Evolutionary conservation across 139 green algal species (phyloP).

Genomic region (Tetraselmis striata): DNA sequence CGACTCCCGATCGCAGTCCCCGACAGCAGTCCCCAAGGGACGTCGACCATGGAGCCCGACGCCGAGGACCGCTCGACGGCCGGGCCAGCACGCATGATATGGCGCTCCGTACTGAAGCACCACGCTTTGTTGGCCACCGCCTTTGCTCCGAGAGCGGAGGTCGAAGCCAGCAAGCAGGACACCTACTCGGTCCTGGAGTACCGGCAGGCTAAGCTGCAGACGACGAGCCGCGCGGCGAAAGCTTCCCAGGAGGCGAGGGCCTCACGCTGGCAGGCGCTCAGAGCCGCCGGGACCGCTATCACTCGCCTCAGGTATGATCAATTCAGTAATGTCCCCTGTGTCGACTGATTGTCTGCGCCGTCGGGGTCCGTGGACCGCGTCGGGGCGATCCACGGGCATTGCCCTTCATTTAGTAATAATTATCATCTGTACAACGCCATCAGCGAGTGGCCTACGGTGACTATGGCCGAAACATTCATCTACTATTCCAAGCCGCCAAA

Average conservation of each 20-base stretch:
- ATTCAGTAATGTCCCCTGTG: neutral
- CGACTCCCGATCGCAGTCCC: neutral
- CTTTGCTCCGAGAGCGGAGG: neutral
- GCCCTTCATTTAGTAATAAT: too few relatives aligned
- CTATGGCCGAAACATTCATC: too few relatives aligned
- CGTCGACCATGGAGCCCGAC: neutral
- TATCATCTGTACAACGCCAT: too few relatives aligned
- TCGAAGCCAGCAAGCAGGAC: neutral
- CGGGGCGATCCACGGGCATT: too few relatives aligned
- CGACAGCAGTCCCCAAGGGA: neutral
- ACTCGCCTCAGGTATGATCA: neutral
- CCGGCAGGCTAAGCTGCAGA: neutral
- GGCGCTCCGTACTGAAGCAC: neutral
- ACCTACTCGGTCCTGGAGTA: neutral
- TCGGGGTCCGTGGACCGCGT: neutral
- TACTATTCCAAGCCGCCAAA: too few relatives aligned
- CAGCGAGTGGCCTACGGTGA: too few relatives aligned
- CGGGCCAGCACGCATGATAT: too few relatives aligned
- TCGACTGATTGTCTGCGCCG: neutral
- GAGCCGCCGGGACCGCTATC: neutral
- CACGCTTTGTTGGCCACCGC: neutral
- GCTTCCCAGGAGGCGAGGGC: neutral
- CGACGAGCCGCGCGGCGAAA: neutral
- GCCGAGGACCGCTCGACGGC: neutral
- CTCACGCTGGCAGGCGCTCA: neutral